Conservation (phyloP, 2,329 filamentous ascomycete genomes). For the Fonsecaea pugnacius region DNA sequence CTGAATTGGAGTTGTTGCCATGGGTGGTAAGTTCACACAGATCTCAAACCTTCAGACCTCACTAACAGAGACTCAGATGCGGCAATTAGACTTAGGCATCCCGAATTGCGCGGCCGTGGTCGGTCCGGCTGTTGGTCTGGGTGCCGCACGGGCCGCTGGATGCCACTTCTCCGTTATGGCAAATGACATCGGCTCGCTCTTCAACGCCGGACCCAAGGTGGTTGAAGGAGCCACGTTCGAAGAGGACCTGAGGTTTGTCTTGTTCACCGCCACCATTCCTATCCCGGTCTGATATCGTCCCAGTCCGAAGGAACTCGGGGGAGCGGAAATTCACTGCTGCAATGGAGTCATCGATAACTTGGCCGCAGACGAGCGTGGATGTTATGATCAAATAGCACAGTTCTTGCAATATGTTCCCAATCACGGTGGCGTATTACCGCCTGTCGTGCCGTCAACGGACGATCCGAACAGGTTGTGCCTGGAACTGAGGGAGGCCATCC, state of each 20-base stretch:
- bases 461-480: conserved; percentile 55
- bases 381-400: conserved; percentile 63
- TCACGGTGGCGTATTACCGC: conserved; percentile 59
- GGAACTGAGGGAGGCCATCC: conserved; percentile 61
- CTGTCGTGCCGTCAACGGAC: conserved; percentile 54
- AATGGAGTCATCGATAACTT: conserved; percentile 70
- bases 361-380: conserved; percentile 62
- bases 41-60: not conserved
- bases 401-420: conserved; percentile 64
- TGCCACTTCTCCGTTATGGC: conserved; percentile 71
- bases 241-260: conserved; percentile 55
- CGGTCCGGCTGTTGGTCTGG: conserved; percentile 64
- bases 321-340: conserved; percentile 64
- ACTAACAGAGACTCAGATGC: not conserved
- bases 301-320: conserved; percentile 58
- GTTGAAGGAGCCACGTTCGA: conserved; percentile 68
- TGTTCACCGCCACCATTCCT: not conserved
- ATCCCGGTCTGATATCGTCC: conserved; percentile 45
- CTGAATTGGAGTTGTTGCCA: conserved; percentile 7
- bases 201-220: conserved; percentile 68
- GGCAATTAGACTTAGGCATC: conserved; percentile 63
- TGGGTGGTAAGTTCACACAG: conserved; percentile 2
- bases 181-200: conserved; percentile 63
- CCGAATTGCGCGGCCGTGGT: conserved; percentile 67
- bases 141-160: conserved; percentile 63